Base-by-base conservation (phyloP, 768 basidiomycete species). In the Chalciporus chontae region DNA sequence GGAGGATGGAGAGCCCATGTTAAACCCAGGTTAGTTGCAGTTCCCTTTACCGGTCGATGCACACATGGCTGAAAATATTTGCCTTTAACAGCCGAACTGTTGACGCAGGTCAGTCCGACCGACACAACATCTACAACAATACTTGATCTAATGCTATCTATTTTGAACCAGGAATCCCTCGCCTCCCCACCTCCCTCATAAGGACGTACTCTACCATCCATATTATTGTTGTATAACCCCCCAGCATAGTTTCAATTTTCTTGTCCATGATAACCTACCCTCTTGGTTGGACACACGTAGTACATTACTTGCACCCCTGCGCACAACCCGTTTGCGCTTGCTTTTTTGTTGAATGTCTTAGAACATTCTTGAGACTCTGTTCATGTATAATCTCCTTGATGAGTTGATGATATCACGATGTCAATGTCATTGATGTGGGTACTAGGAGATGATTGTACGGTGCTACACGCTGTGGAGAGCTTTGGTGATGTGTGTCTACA, bases 171-270 rank as follows among this genome's bases (percentile, higher is more conserved):
- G 80, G 81, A 83, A 67, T 82, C 81, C n/a, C 71, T 83, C 31
- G 81, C 81, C 47, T 82, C 81, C n/a, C 80, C 82, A n/a, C 79
- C 81, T n/a, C 78, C 80, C 23, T 75, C 73, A 61, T 77, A 64
- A 76, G 24, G 43, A 17, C 60, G 53, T 66, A 66, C 44, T 57
- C 51, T 67, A 67, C 38, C 31, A 54, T 36, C 38, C 47, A 40
- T 55, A 53, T 53, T 52, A 56, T 66, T 59, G 54, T 50, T 40
- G 43, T 53, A 34, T 56, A 63, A 27, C 49, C 48, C 45, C 18
- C 27, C 34, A 38, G 51, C 50, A 45, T 62, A 60, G 50, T 67
- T 19, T 50, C 53, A 21, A 38, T 45, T 32, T 15, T 5, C 17
- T 26, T 32, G 18, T 24, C 51, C 8, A 26, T 11, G n/a, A 34